Base-by-base conservation (phyloP, 345 rosid genomes). In the Sisymbrium irio region DNA sequence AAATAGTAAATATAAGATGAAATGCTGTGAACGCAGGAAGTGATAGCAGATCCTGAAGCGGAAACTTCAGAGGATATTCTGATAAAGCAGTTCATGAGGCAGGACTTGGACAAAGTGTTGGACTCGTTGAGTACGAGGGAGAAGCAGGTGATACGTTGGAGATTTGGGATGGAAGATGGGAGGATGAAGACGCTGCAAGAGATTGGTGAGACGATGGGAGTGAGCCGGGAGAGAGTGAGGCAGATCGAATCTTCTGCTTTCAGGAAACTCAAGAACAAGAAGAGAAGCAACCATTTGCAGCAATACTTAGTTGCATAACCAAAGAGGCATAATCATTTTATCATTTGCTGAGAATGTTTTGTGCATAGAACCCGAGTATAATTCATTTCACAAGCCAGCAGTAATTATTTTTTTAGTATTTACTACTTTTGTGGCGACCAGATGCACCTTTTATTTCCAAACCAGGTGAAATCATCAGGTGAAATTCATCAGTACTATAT, bases 151-250 rank as follows among this genome's bases (percentile, higher is more conserved):
- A 76, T 95, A 62, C 82, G 84, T 59, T 87, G 93, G 97, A 85
- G 99, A 78, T 95, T 88, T 10, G 99, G 99, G 20, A 77, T 95
- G 73, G 97, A 85, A 1, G 96, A 90, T 56, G 99, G 97, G 28
- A 85, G 97, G 78, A 86, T 82, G 88, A 95, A 88, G 77, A 92
- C 97, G 0, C 73, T 95, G 79, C 99, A 95, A 65, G 99, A 95
- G 82, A 95, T 95, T 0, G 99, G 99, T 9, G 99, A 95, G 60
- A 41, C 76, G 30, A 86, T 95, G 85, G 85, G 91, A 0, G 85
- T 95, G 0, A 90, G 97, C 83, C 81, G 99, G n/a, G 99, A 95
- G 80, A 83, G 99, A 81, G 69, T 95, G 64, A 82, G 97, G 40
- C 99, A 95, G 51, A 91, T 95, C 2, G 99, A 95, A 72, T 86